Evolutionary conservation across 805 yeast genomes (phyloP), one percentile per base, ranked within the genome.

Genomic region (Torulaspora gathmanii): DNA sequence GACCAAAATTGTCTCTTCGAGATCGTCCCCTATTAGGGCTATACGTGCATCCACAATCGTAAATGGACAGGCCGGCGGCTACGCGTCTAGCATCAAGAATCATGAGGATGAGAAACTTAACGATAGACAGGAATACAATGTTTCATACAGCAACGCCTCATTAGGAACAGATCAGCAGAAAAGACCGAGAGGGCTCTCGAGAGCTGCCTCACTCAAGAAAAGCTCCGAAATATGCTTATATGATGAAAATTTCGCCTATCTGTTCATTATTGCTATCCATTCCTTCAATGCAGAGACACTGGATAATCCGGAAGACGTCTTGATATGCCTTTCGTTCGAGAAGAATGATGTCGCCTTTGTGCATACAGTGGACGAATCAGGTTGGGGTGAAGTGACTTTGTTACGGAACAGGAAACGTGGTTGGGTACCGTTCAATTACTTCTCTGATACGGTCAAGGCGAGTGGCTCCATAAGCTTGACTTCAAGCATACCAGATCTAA

Each of bases 391-490:
- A 61, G 93, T 85, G 2, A 85, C 90, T 0, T 58, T 84, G 30
- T 65, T 85, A 7, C 80, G 78, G 45, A 70, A 80, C 11, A 68
- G 81, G 41, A 73, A 74, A 54, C 68, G 88, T 50, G 95, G 95
- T 13, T 86, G 95, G 95, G 86, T 85, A 13, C 95, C 95, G 3
- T 81, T 86, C 74, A 86, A 85, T 58, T 86, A 83, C 65, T 86
- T 85, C 56, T 67, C 80, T 4, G 72, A 70, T 47, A 60, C 69
- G 3, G 56, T 79, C 3, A 64, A 62, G 9, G 60, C 63, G 9
- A 56, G 51, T 3, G 47, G 33, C 25, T 47, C 23, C 7, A 46
- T 15, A 10, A 26, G 33, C 7, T 11, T 35, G 12, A 17, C 23
- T 12, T 28, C 17, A n/a, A 31, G 46, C 33, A 25, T 37, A 39